These are phyloP conservation scores for Dicorynia guianensis DNA, from an alignment of 306 rosid species.

Conservation along the genomic window DNA sequence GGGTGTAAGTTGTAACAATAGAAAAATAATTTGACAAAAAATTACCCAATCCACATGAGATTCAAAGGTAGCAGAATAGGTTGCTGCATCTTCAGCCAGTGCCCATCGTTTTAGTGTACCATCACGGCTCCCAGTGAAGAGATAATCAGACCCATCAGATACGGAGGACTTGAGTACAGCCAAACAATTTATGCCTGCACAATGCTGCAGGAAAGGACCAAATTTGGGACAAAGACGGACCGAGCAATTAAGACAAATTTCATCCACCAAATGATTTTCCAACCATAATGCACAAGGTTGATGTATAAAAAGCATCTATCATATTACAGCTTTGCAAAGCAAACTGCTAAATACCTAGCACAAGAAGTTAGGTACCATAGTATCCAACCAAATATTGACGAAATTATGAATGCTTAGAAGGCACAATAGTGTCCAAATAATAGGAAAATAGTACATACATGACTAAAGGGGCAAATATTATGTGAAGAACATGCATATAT, in stretches of 20 bases:
- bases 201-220: constrained; percentile 70
- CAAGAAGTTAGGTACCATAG: neutral
- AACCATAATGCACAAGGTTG: constrained; percentile 22
- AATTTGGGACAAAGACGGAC: constrained; percentile 22
- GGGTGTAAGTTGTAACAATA: neutral
- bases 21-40: constrained; percentile 11
- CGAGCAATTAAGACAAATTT: neutral
- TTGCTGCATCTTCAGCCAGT: constrained; percentile 61
- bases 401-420: constrained; percentile 13
- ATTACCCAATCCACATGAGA: constrained; percentile 95
- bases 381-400: neutral
- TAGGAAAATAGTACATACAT: neutral
- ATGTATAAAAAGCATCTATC: neutral
- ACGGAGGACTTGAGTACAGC: constrained; percentile 58
- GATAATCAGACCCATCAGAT: constrained; percentile 61
- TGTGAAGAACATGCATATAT: neutral
- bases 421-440: constrained; percentile 10
- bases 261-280: neutral
- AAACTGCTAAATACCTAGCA: neutral
- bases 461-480: neutral
- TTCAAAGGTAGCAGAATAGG: constrained; percentile 87
- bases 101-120: constrained; percentile 83
- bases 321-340: neutral
- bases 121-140: constrained; percentile 89
- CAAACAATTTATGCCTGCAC: constrained; percentile 83